phyloP scores from a whole-genome alignment of 345 rosid genomes.

The Salix purpurea region DNA sequence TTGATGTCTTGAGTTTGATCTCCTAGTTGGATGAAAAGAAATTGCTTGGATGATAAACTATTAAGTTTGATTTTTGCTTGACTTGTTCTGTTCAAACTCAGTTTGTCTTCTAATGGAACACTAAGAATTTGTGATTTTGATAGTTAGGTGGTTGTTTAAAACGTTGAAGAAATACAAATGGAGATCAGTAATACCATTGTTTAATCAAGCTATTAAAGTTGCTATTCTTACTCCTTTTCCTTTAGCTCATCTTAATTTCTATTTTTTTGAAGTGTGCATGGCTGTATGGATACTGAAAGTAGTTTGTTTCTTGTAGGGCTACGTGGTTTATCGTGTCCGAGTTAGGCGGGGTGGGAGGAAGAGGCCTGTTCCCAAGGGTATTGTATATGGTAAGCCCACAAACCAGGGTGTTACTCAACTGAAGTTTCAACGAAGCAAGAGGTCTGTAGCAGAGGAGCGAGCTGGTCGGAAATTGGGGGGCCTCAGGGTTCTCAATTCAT shows the following conservation, averaged over 20 bases:
- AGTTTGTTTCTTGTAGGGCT: constrained; percentile 44
- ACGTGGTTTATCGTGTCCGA: constrained; percentile 76
- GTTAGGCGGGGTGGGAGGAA: constrained; percentile 95
- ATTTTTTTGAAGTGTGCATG: neutral
- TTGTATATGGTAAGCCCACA: constrained; percentile 79
- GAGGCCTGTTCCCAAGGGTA: constrained; percentile 98
- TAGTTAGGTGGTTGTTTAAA: neutral
- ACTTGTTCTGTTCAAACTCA: neutral
- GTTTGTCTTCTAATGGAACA: neutral
- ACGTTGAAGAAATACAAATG: neutral
- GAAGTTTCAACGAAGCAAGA: constrained; percentile 94
- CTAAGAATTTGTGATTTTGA: neutral
- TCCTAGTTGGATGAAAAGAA: neutral
- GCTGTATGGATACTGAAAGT: neutral
- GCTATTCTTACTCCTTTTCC: neutral
- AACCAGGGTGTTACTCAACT: constrained; percentile 97
- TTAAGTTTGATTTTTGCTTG: neutral
- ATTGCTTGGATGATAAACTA: neutral
- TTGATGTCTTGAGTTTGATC: neutral
- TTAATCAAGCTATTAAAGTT: neutral
- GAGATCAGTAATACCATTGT: neutral
- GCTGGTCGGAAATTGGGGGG: constrained; percentile 92
- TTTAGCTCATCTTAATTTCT: neutral
- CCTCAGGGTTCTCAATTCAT: constrained; percentile 85
- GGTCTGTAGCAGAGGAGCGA: constrained; percentile 98